A percentile compares a stretch with the other conserved stretches of the same genome.
phyloP scores from a whole-genome alignment of 192 early-diverging fungal species.

The Backusella liffmaniae region DNA sequence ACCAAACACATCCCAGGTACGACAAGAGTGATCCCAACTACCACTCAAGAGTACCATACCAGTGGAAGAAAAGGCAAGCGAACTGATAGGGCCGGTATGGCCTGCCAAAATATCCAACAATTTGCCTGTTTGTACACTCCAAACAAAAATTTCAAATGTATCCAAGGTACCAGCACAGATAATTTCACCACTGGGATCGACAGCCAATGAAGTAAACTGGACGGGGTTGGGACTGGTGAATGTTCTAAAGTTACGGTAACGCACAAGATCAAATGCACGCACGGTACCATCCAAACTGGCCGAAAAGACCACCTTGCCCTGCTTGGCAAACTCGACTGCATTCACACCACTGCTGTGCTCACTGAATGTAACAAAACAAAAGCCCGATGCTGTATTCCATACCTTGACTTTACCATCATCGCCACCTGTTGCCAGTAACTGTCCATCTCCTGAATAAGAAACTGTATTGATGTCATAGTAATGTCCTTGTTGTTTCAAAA shows the following conservation, averaged over 20 bases:
- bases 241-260: conserved; percentile 98
- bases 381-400: conserved; percentile 95
- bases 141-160: conserved; percentile 96
- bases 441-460: conserved; percentile 89
- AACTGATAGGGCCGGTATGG: conserved; percentile 89
- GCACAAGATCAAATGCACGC: conserved; percentile 94
- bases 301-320: conserved; percentile 93
- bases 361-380: conserved; percentile 97
- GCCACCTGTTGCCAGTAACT: conserved; percentile 92
- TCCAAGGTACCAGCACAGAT: conserved; percentile 94
- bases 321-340: conserved; percentile 86
- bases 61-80: conserved; percentile 81
- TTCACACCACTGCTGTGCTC: conserved; percentile 85
- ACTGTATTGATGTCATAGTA: conserved; percentile 91
- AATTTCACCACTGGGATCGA: conserved; percentile 96
- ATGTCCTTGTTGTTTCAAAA: conserved; percentile 99
- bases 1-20: conserved; percentile 94
- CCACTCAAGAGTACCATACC: conserved; percentile 79
- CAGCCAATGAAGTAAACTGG: conserved; percentile 91
- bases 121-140: conserved; percentile 99
- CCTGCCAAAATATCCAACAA: conserved; percentile 91
- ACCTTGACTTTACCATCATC: conserved; percentile 98
- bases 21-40: conserved; percentile 91
- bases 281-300: conserved; percentile 97
- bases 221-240: conserved; percentile 94